These are phyloP conservation scores for Leucaena leucocephala DNA, from an alignment of 306 rosid species.

Conservation along the genomic window DNA sequence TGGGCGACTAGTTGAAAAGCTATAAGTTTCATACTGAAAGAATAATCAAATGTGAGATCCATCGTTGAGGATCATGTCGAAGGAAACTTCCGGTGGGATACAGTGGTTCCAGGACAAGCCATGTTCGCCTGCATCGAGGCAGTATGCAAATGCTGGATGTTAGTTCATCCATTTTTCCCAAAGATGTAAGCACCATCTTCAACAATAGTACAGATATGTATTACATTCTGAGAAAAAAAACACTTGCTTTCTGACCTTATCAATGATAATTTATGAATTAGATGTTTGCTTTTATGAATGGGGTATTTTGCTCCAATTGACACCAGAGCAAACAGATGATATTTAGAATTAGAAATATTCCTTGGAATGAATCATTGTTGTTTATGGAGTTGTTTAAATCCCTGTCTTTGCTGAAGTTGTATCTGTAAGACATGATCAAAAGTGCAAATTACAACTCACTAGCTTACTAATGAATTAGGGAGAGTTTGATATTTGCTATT, in stretches of 20 bases:
- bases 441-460: neutral
- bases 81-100: constrained; percentile 44
- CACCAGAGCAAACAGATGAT: neutral
- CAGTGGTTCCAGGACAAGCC: constrained; percentile 38
- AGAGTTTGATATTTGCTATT: neutral
- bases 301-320: neutral
- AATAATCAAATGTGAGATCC: constrained; percentile 42
- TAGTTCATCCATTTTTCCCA: constrained; percentile 25
- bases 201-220: constrained; percentile 27
- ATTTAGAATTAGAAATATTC: too few relatives aligned
- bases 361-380: neutral
- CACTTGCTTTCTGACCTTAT: constrained; percentile 27
- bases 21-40: constrained; percentile 39
- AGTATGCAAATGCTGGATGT: constrained; percentile 35
- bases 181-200: neutral
- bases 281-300: neutral
- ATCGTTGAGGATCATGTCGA: constrained; percentile 41
- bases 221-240: constrained; percentile 30
- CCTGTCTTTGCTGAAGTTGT: neutral
- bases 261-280: neutral
- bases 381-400: neutral
- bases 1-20: constrained; percentile 50
- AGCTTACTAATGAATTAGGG: neutral
- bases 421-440: neutral
- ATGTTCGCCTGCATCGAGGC: constrained; percentile 30